Evolutionary conservation across 495 filamentous ascomycete genomes (phyloP), one percentile per base, ranked within the genome.

Genomic region (Hypoxylon lienhwacheense): DNA sequence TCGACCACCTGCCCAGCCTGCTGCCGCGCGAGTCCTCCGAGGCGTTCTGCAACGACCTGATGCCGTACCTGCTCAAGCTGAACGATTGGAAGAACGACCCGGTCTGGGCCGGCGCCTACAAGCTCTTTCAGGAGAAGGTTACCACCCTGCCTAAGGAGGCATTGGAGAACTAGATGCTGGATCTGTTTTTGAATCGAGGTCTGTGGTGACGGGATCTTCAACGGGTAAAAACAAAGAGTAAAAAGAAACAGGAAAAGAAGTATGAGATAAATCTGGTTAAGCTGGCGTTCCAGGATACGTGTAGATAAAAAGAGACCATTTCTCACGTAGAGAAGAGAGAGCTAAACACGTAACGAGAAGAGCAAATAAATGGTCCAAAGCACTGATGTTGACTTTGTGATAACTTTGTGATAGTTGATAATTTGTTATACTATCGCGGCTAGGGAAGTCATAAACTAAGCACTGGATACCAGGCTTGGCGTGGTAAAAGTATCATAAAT

Each of bases 1-100:
- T 97, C 61, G 91, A 96, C 66, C 92, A 96, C 66, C 81, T 97
- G 6, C 92, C 92, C 4, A 87, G 84, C 21, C 81, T 96, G 28
- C 79, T 97, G 12, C 89, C 92, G 7, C 76, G 91, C 34, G 92
- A 97, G 70, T 84, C 89, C 28, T 89, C 83, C 24, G 92, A 97
- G 76, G 82, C 88, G 19, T 97, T 96, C 69, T 90, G 85, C 71
- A 71, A 77, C 33, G 87, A 86, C 19, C 73, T 97, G 47, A 71
- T 97, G 26, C 90, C 91, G 2, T 86, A 83, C 58, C 73, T 97
- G 51, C 65, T 95, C 34, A 79, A 86, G 58, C 74, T 97, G 41
- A 89, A 92, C 66, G 79, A 90, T 66, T 81, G 89, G 66, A 69
- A 76, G 25, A 86, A 77, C 36, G 73, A 80, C 16, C 82, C 82